Conservation (phyloP, 345 rosid genomes). For the Populus pruinosa region DNA sequence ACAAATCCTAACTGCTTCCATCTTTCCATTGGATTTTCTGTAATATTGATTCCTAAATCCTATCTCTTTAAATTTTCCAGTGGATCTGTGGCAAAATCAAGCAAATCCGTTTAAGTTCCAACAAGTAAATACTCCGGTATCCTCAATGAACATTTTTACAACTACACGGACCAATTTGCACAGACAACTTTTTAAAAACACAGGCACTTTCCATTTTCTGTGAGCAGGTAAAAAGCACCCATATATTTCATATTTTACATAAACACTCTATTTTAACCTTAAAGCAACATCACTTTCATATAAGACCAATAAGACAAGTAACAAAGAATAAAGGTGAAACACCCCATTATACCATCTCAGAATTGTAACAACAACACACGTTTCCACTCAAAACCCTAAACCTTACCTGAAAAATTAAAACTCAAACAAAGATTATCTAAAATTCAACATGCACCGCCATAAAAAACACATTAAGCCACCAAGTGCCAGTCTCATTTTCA, state of each 20-base stretch:
- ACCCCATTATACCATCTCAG: background rate
- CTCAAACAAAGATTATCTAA: background rate
- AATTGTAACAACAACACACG: background rate
- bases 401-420: background rate
- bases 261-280: no score
- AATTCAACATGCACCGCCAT: background rate
- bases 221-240: background rate
- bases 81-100: background rate
- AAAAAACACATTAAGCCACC: no score
- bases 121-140: background rate
- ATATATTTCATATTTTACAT: no score
- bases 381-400: background rate
- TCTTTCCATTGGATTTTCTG: background rate
- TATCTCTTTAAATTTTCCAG: background rate
- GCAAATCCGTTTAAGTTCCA: background rate
- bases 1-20: background rate
- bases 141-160: background rate
- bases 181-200: background rate
- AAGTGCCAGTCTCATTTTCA: background rate
- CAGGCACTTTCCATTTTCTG: background rate
- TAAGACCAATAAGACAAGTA: background rate
- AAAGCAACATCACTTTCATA: no score
- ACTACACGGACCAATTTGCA: background rate
- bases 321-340: background rate
- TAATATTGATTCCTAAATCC: background rate